Conservation (phyloP, 2,329 filamentous ascomycete species). For the Fusarium sp. region DNA sequence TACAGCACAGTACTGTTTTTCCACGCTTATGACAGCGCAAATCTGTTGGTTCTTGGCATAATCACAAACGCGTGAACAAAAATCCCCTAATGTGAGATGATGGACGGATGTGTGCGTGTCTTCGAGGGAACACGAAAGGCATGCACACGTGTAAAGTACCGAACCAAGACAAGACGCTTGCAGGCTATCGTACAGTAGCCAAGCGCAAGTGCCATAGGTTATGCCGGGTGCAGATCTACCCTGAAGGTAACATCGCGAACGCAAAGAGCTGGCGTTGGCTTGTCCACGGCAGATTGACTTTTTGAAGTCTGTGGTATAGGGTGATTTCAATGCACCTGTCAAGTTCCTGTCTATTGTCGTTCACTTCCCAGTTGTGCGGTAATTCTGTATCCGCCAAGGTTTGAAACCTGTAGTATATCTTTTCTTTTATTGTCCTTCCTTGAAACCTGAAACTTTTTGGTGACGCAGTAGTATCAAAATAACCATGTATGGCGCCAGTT, state of each 20-base stretch:
- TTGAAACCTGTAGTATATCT: background rate
- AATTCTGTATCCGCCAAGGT: background rate
- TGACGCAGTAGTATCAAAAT: background rate
- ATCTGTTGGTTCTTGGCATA: constrained; percentile 1
- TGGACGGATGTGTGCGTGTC: constrained; percentile 25
- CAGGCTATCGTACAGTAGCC: constrained; percentile 9
- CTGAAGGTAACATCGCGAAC: constrained; percentile 35
- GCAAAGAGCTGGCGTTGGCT: constrained; percentile 21
- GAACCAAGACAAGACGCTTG: constrained; percentile 6
- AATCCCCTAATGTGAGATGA: constrained; percentile 19
- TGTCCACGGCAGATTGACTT: constrained; percentile 1
- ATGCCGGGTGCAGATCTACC: constrained; percentile 29
- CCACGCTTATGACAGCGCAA: constrained; percentile 16
- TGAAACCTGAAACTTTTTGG: constrained; percentile 7
- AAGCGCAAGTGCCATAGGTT: constrained; percentile 3
- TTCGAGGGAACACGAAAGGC: constrained; percentile 20
- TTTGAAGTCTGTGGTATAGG: constrained; percentile 14
- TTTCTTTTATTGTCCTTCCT: background rate
- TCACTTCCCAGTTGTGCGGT: background rate
- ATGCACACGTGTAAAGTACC: constrained; percentile 36
- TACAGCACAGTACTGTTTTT: constrained; percentile 11
- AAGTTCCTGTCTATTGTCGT: background rate
- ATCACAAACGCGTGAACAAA: constrained; percentile 34
- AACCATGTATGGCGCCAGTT: constrained; percentile 8
- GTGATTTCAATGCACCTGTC: background rate